Evolutionary conservation across 2,329 filamentous ascomycete species (phyloP).

Genomic region (Pyricularia grisea): DNA sequence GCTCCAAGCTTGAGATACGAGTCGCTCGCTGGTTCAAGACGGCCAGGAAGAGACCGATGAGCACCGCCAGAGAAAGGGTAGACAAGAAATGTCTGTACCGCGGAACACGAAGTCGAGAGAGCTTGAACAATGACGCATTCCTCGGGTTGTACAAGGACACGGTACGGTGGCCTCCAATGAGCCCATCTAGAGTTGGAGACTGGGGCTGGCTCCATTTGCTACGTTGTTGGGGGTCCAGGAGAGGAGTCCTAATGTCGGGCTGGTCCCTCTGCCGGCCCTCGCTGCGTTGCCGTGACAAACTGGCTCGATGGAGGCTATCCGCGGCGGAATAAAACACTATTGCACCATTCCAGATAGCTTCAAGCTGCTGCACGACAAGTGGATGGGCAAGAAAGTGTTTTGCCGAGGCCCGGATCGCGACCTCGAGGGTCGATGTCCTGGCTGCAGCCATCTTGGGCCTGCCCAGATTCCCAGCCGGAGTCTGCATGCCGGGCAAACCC

Average conservation of each 20-base stretch:
- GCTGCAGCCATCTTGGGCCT: conserved; percentile 50
- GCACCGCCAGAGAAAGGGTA: conserved; percentile 74
- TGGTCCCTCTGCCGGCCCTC: conserved; percentile 1
- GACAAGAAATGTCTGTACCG: conserved; percentile 87
- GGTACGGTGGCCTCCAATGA: conserved; percentile 48
- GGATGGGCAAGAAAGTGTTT: conserved; percentile 91
- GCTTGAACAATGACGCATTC: conserved; percentile 83
- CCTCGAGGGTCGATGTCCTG: conserved; percentile 81
- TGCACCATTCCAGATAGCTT: conserved; percentile 92
- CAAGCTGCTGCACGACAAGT: conserved; percentile 85
- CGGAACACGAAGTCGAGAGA: conserved; percentile 82
- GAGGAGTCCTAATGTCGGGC: conserved; percentile 39
- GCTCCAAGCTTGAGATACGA: conserved; percentile 73
- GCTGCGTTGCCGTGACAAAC: conserved; percentile 15
- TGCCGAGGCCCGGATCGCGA: conserved; percentile 85
- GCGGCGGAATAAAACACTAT: conserved; percentile 90
- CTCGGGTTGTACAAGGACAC: conserved; percentile 85
- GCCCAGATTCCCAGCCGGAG: conserved; percentile 25
- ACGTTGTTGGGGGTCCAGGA: conserved; percentile 30
- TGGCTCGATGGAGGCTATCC: conserved; percentile 65
- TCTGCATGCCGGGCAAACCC: conserved; percentile 50
- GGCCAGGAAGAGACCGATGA: conserved; percentile 77
- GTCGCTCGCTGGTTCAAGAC: conserved; percentile 69
- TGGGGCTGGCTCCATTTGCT: conserved; percentile 9
- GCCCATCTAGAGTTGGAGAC: not conserved